These are phyloP conservation scores for Mortierella sp. DNA, from an alignment of 371 early-diverging fungal species.

Conservation along the genomic window DNA sequence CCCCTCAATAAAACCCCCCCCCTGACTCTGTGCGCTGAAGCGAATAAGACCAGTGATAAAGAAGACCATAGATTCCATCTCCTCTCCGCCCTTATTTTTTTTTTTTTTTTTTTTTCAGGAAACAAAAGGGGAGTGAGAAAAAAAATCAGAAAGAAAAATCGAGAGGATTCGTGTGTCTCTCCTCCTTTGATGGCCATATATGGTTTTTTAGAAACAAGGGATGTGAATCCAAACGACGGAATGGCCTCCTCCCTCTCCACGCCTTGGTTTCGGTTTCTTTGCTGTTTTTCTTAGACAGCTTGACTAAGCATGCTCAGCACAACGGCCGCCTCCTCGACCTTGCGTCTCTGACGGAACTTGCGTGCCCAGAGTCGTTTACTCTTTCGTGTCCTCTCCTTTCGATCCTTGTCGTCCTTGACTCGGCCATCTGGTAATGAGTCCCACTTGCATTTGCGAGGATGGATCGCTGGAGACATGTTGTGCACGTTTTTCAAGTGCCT, in stretches of 20 bases:
- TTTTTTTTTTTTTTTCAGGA: not conserved
- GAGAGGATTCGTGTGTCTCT: not conserved
- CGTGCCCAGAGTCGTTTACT: conserved; percentile 55
- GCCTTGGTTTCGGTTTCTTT: too few species aligned
- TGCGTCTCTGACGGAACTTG: conserved; percentile 55
- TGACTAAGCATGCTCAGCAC: conserved; percentile 55
- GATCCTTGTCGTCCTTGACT: conserved; percentile 56
- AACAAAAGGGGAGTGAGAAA: conserved; percentile 38
- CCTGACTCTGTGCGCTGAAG: not conserved
- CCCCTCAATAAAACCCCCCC: too few species aligned
- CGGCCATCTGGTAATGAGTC: conserved; percentile 53
- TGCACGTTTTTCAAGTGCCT: conserved; percentile 53
- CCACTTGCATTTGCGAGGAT: conserved; percentile 56
- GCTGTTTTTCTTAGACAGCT: conserved; percentile 23
- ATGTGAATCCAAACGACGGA: not conserved
- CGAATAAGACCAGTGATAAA: not conserved
- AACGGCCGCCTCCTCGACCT: conserved; percentile 53
- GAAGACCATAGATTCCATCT: conserved; percentile 30
- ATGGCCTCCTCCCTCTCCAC: too few species aligned
- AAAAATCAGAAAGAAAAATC: not conserved
- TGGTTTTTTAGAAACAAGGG: not conserved
- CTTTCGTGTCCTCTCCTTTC: conserved; percentile 53
- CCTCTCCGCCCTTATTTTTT: conserved; percentile 1
- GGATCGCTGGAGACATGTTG: conserved; percentile 52
- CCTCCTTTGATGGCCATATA: not conserved